Conservation (phyloP, 2,329 filamentous ascomycete genomes). For the Graphiopsis chlorocephala region DNA sequence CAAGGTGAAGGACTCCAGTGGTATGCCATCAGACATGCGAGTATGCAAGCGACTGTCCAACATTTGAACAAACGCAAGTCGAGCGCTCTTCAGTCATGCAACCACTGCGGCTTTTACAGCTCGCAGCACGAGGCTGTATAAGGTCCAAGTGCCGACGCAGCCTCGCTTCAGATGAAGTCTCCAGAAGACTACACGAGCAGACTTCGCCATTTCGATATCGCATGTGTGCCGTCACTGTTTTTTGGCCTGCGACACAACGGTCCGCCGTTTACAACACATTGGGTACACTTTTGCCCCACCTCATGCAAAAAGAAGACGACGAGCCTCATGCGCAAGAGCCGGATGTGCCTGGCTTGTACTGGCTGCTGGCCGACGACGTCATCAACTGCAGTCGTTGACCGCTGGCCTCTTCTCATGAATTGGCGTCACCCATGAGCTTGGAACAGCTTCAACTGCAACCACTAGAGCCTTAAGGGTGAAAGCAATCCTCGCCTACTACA, state of each 20-base stretch:
- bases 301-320: not conserved
- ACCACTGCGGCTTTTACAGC: not conserved
- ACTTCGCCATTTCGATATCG: not conserved
- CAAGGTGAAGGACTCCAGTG: not conserved
- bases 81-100: not conserved
- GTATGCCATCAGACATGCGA: not conserved
- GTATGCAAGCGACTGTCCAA: not conserved
- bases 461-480: not conserved
- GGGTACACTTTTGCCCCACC: not conserved
- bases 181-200: not conserved
- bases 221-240: not conserved
- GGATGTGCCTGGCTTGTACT: not conserved
- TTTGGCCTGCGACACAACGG: not conserved
- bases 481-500: not conserved
- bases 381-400: slow-evolving; percentile 1
- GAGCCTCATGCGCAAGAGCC: not conserved
- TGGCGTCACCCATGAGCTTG: not conserved
- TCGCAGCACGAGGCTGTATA: not conserved
- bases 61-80: not conserved
- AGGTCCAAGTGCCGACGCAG: not conserved
- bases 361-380: not conserved
- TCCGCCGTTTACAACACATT: not conserved
- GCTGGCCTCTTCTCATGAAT: not conserved
- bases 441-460: not conserved
- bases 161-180: not conserved